A percentile compares a stretch with the other conserved stretches of the same genome.
Conservation (phyloP, 106 monocot species). For the Acorus calamus region DNA sequence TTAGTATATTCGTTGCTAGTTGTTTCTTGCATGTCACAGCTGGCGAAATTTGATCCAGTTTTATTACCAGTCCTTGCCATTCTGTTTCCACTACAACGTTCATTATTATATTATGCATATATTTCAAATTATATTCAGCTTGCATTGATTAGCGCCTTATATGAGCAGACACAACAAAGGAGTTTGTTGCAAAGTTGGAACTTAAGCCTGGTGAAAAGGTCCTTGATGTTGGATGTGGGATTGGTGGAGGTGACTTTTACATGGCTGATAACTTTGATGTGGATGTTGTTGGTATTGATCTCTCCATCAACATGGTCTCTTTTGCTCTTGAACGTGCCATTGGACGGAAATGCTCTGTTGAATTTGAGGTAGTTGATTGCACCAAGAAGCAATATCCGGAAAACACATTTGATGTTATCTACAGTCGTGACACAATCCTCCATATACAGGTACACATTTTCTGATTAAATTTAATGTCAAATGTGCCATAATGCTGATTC, state of each 20-base stretch:
- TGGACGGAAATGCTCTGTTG: constrained; percentile 66
- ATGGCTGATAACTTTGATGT: constrained; percentile 76
- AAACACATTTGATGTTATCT: constrained; percentile 57
- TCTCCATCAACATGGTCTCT: constrained; percentile 76
- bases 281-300: constrained; percentile 65
- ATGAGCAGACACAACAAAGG: constrained; percentile 56
- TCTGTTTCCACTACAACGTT: no score
- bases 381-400: constrained; percentile 51
- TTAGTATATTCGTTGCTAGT: no score
- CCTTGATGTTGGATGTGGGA: constrained; percentile 77
- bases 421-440: constrained; percentile 75
- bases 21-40: no score
- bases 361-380: constrained; percentile 74
- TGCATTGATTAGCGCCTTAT: neutral
- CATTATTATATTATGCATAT: no score
- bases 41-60: no score
- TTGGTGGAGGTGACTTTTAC: constrained; percentile 77
- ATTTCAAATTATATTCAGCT: neutral
- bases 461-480: neutral
- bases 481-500: no score
- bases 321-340: constrained; percentile 73
- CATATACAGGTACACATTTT: constrained; percentile 46
- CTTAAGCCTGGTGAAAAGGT: constrained; percentile 57
- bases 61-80: no score
- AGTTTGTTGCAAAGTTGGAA: constrained; percentile 56